These are phyloP conservation scores for Fusarium oxysporum DNA, from an alignment of 2,329 filamentous ascomycete species.

Conservation along the genomic window DNA sequence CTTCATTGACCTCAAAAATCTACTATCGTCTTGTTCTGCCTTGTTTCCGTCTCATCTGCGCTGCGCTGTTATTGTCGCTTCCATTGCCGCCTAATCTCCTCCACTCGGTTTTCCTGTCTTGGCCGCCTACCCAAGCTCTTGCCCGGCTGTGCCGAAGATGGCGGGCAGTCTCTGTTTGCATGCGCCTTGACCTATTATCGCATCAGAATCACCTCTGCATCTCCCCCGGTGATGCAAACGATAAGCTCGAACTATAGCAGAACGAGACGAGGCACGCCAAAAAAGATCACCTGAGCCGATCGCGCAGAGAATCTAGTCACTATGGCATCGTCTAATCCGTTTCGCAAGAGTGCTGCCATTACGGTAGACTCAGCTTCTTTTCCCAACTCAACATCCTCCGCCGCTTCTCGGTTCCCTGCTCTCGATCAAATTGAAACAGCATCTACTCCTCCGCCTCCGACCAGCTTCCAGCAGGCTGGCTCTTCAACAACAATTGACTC, in stretches of 20 bases:
- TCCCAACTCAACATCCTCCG: conserved; percentile 12
- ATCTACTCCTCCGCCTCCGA: conserved; percentile 43
- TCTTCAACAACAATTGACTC: conserved; percentile 51
- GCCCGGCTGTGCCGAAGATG: conserved; percentile 48
- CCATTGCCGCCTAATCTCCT: conserved; percentile 30
- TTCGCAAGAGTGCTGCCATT: conserved; percentile 58
- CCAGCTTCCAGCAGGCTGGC: conserved; percentile 42
- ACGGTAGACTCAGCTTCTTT: conserved; percentile 34
- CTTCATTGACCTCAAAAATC: conserved; percentile 19
- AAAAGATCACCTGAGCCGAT: conserved; percentile 13
- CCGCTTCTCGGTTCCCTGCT: conserved; percentile 39
- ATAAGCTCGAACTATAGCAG: conserved; percentile 27
- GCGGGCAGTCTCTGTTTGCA: conserved; percentile 43
- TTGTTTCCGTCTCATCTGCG: conserved; percentile 7
- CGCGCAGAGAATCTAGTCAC: conserved; percentile 12
- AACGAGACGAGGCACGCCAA: conserved; percentile 16
- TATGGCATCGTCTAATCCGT: conserved; percentile 62
- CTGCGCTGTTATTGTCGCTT: conserved; percentile 26
- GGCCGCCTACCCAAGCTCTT: conserved; percentile 26
- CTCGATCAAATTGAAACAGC: conserved; percentile 48
- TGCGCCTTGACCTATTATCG: conserved; percentile 42
- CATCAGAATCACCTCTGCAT: conserved; percentile 25
- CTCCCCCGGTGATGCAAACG: conserved; percentile 12
- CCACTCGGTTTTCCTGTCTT: conserved; percentile 12
- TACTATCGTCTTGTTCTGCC: neutral